Evolutionary conservation across 1,139 yeast genomes (phyloP), one percentile per base, ranked within the genome.

Genomic region (Suhomyces panamericanus): DNA sequence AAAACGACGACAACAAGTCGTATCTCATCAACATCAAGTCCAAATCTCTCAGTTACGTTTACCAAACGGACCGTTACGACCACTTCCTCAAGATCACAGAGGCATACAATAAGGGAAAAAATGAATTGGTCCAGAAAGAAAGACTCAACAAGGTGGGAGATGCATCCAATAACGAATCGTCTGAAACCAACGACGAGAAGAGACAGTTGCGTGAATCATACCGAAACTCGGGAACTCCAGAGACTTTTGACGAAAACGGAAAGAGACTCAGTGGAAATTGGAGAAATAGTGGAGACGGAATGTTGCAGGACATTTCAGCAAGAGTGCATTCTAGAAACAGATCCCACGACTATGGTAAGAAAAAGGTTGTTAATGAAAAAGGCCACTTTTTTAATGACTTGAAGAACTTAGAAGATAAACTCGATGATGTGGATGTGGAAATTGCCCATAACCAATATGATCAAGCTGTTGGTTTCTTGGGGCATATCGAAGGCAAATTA

Each of bases 371-470:
- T 8, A 47, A 41, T 13, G 62, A 61, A 28, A 67, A 59, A 49
- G 59, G 64, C 38, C 64, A 69, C 47, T 62, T 67, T 44, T 73
- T 74, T 52, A 57, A 59, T 35, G 77, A 71, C 20, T 69, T 82
- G 45, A 77, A 80, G 43, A 70, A 74, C 38, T 70, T 83, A 34
- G 88, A 83, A 52, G 87, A 83, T 44, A 68, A 75, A 41, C 70
- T 85, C 27, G 87, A 83, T 49, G 88, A 84, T 49, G 73, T 84
- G 28, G 93, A 85, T 58, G 79, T 83, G 24, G 73, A 75, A 47
- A 75, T 85, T 28, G 84, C 88, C 6, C 86, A 83, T 55, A 78
- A 81, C 48, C 74, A 75, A 48, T 83, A 75, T 55, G 64, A 67
- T 20, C 79, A 72, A 41, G 81, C 87, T 0, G 84, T 81, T 2